These are phyloP conservation scores for Aspergillus cavernicola DNA, from an alignment of 495 filamentous ascomycete species.

Conservation along the genomic window DNA sequence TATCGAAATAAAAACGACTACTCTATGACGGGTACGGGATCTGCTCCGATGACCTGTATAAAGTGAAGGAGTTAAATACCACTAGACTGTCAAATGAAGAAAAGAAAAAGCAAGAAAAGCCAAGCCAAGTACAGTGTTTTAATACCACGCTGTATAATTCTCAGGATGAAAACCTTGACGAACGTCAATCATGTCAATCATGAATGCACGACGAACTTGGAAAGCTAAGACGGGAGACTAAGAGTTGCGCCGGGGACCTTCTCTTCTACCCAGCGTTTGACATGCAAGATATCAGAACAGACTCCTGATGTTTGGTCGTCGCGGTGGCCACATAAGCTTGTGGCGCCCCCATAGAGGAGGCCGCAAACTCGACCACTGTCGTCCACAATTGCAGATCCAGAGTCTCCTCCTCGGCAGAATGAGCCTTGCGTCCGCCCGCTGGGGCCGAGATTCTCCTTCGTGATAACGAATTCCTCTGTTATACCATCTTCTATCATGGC, in stretches of 20 bases:
- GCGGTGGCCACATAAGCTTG: background rate
- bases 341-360: background rate
- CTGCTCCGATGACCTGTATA: too few relatives aligned
- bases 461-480: background rate
- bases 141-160: too few relatives aligned
- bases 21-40: too few relatives aligned
- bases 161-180: too few relatives aligned
- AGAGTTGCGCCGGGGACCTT: background rate
- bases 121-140: too few relatives aligned
- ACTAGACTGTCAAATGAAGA: too few relatives aligned
- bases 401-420: background rate
- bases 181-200: too few relatives aligned
- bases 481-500: background rate
- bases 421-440: background rate
- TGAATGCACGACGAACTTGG: too few relatives aligned
- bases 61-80: too few relatives aligned
- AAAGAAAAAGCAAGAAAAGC: too few relatives aligned
- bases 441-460: background rate
- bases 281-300: background rate
- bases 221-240: too few relatives aligned
- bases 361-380: background rate
- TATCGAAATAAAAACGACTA: too few relatives aligned
- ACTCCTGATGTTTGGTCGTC: background rate
- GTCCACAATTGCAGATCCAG: conserved; percentile 3
- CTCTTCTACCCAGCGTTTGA: background rate